Evolutionary conservation across 257 asterid species (phyloP).

Genomic region (Ligustrum vulgare): DNA sequence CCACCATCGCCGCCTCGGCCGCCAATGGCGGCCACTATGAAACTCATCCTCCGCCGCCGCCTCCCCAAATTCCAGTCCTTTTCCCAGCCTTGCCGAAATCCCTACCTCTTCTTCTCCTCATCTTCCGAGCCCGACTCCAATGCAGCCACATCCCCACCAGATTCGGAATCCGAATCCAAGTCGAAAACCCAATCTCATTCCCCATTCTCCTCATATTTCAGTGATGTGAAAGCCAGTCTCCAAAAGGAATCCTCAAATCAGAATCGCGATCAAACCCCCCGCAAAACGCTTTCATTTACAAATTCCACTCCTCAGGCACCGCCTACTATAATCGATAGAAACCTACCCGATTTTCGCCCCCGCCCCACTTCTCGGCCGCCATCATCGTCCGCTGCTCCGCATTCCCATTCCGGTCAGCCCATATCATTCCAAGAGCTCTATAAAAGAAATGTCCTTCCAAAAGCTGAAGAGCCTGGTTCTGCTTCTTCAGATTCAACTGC

Average conservation of each 20-base stretch:
- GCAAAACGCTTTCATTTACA: constrained; percentile 17
- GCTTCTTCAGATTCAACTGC: background rate
- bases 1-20: constrained; percentile 10
- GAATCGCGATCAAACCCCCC: constrained; percentile 20
- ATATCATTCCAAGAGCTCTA: constrained; percentile 38
- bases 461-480: constrained; percentile 4
- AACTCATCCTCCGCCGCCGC: constrained; percentile 42
- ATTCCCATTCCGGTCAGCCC: background rate
- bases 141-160: constrained; percentile 31
- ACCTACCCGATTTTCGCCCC: constrained; percentile 37
- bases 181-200: constrained; percentile 19
- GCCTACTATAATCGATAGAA: constrained; percentile 13
- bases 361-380: constrained; percentile 35
- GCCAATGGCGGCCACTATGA: constrained; percentile 51
- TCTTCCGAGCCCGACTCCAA: constrained; percentile 14
- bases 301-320: constrained; percentile 12
- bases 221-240: constrained; percentile 40
- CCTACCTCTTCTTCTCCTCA: constrained; percentile 18
- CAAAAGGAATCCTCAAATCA: constrained; percentile 16
- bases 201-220: constrained; percentile 29
- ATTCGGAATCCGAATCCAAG: constrained; percentile 26
- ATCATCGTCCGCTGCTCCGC: constrained; percentile 1
- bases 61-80: constrained; percentile 11
- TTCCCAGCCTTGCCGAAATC: background rate
- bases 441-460: constrained; percentile 19